These are phyloP conservation scores for Clarireedia paspali DNA, from an alignment of 2,329 filamentous ascomycete species.

Conservation along the genomic window DNA sequence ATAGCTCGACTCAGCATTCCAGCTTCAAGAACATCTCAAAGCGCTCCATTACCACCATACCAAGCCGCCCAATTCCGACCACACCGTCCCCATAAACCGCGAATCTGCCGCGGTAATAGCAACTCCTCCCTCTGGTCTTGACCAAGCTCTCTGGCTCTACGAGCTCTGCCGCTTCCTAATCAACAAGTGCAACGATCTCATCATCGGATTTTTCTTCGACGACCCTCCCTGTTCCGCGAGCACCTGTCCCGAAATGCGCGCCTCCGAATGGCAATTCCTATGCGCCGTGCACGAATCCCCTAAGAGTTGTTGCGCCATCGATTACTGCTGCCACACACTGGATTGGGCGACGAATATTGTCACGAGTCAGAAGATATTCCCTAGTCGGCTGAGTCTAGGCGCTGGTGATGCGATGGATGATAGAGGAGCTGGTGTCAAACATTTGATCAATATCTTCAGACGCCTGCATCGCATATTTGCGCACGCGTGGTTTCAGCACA, in stretches of 20 bases:
- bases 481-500: slow-evolving; percentile 97
- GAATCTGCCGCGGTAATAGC: slow-evolving; percentile 69
- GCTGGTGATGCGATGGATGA: slow-evolving; percentile 43
- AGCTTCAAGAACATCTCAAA: slow-evolving; percentile 93
- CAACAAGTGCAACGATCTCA: slow-evolving; percentile 85
- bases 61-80: slow-evolving; percentile 46
- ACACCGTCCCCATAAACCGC: slow-evolving; percentile 65
- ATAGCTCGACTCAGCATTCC: slow-evolving; percentile 93
- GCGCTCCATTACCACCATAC: slow-evolving; percentile 82
- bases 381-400: slow-evolving; percentile 52
- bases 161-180: slow-evolving; percentile 95
- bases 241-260: slow-evolving; percentile 97
- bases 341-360: slow-evolving; percentile 96
- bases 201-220: slow-evolving; percentile 90
- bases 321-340: slow-evolving; percentile 97
- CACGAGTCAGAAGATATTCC: slow-evolving; percentile 91
- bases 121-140: slow-evolving; percentile 71
- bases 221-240: slow-evolving; percentile 76
- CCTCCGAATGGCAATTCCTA: slow-evolving; percentile 97
- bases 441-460: slow-evolving; percentile 90
- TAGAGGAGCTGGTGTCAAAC: slow-evolving; percentile 61
- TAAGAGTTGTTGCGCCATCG: slow-evolving; percentile 95
- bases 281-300: slow-evolving; percentile 96
- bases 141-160: slow-evolving; percentile 90
- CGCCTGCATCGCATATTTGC: slow-evolving; percentile 94